Base-by-base conservation (phyloP, 2,329 filamentous ascomycete species). In the Phyllosticta citribraziliensis region DNA sequence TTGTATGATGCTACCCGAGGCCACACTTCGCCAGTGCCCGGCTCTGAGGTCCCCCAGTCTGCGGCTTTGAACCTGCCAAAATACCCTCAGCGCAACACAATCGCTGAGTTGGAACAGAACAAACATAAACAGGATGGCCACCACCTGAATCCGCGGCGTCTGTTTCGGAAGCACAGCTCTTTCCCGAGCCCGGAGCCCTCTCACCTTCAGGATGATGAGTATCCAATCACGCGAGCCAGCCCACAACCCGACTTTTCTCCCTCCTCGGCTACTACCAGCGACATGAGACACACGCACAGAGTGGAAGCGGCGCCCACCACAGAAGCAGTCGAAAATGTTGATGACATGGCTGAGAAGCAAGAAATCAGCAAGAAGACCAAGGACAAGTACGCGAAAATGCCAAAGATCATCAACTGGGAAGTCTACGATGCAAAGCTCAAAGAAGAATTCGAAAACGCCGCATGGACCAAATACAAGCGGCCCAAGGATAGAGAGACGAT, bases 401-500 rank as follows among this genome's bases (percentile, higher is more conserved):
- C 62, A 3, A 58, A 52, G 65, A 60, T 60, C 52, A 62, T 64
- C 30, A 61, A 69, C 20, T 61, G 64, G 52, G 61, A 63, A 8
- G 52, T 53, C 11, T 62, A 62, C 30, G 33, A 56, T n/a, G 24
- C 64, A 50, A 69, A 69, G 20, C 66, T 67, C 5, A 57, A 65
- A n/a, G 60, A 64, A 5, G 63, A 64, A 2, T 66, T 68, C 11
- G 59, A 65, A 12, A 66, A 70, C 30, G 71, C 89, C 0, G 76
- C 84, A 53, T 99, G 94, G 94, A 85, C 86, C 67, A 88, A 86
- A 63, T 97, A 92, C 75, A 78, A 97, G 57, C 87, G 85, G 69
- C 83, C 84, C 62, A 91, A 88, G 61, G 86, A 97, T 64, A 87
- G 94, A 47, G 91, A 93, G 19, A 96, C 89, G 0, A 91, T 95